phyloP scores from a whole-genome alignment of 225 moss, liverwort and hornwort genomes.

The Pseudoscleropodium purum region DNA sequence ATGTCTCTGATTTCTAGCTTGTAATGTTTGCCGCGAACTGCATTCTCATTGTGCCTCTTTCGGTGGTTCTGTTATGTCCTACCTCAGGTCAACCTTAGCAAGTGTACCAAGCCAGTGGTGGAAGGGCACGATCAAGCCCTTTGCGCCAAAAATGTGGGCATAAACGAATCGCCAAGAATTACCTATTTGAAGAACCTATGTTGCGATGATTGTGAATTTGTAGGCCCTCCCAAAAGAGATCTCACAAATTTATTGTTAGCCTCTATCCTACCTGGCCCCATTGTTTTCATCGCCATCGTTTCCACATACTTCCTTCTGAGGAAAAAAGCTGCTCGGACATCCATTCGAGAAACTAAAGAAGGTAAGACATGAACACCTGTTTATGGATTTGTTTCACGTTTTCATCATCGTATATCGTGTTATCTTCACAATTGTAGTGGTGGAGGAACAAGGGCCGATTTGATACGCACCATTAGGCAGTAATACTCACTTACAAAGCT shows the following conservation, averaged over 20 bases:
- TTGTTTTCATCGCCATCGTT: not conserved
- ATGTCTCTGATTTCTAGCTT: not conserved
- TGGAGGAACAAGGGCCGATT: not conserved
- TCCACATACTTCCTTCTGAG: not conserved
- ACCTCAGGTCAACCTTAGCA: slow-evolving; percentile 36
- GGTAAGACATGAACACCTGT: not conserved
- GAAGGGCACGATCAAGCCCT: slow-evolving; percentile 26
- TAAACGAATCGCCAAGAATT: not conserved
- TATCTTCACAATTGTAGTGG: not conserved
- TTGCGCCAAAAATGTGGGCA: slow-evolving; percentile 1
- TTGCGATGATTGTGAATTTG: slow-evolving; percentile 15
- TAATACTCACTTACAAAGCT: not conserved
- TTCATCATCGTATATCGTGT: not conserved
- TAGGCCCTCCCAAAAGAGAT: not conserved
- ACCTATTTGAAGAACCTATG: slow-evolving; percentile 37
- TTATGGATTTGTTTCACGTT: not conserved
- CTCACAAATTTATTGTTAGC: slow-evolving; percentile 15
- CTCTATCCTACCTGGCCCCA: slow-evolving; percentile 13
- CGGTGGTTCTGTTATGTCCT: not conserved
- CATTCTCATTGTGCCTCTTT: not conserved
- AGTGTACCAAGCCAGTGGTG: slow-evolving; percentile 39
- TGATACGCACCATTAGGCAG: not conserved
- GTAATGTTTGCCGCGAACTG: not conserved
- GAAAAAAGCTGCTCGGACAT: slow-evolving; percentile 22
- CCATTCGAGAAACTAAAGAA: slow-evolving; percentile 36